These are phyloP conservation scores for Raffaelea ambrosiae DNA, from an alignment of 2,329 filamentous ascomycete genomes.

Conservation along the genomic window DNA sequence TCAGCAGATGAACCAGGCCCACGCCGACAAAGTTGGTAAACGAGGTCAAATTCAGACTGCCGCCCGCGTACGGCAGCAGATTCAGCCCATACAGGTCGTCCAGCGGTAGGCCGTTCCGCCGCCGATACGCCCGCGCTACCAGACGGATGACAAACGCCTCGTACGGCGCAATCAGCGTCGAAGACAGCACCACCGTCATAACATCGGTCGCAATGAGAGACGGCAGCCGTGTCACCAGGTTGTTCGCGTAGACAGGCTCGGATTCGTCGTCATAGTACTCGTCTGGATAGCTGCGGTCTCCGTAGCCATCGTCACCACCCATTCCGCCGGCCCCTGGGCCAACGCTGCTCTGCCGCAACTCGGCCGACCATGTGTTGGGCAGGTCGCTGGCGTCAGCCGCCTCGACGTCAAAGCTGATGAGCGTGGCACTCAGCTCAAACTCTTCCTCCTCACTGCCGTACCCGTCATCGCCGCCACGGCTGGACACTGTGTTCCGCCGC, in stretches of 20 bases:
- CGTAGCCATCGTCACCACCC: not conserved
- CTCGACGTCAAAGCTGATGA: constrained; percentile 55
- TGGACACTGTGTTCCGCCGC: constrained; percentile 34
- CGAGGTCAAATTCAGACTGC: constrained; percentile 28
- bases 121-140: constrained; percentile 33
- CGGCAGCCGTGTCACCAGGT: constrained; percentile 41
- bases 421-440: constrained; percentile 44
- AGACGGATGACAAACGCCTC: constrained; percentile 37
- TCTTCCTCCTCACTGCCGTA: constrained; percentile 44
- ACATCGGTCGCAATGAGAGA: constrained; percentile 37
- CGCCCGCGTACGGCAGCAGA: constrained; percentile 17
- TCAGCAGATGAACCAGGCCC: constrained; percentile 35
- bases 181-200: constrained; percentile 32
- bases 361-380: constrained; percentile 49
- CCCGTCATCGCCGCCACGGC: constrained; percentile 32
- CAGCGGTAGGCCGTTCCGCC: constrained; percentile 26
- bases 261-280: not conserved
- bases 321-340: constrained; percentile 1
- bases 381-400: constrained; percentile 43
- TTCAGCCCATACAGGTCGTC: constrained; percentile 29
- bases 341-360: constrained; percentile 40
- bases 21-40: constrained; percentile 36
- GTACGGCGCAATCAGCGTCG: constrained; percentile 34
- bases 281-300: not conserved
- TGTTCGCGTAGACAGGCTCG: constrained; percentile 25